Base-by-base conservation (phyloP, 2,329 filamentous ascomycete genomes). In the Verruconis gallopava region DNA sequence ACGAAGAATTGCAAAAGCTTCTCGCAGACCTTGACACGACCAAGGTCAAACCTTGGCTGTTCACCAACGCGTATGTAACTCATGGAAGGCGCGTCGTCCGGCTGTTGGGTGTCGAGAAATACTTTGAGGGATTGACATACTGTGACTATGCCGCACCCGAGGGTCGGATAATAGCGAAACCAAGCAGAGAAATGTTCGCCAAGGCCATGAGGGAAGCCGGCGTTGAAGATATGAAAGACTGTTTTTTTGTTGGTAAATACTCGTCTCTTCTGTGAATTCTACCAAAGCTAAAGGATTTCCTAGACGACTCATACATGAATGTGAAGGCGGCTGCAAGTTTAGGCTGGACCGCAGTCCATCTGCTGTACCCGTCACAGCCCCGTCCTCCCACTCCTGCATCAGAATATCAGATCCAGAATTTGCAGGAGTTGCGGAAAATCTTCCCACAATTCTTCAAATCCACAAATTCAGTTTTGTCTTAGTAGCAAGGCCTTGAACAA, bases 61-160 rank as follows among this genome's bases (percentile, higher is more conserved):
- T 98, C 53, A 98, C 93, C 2, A 98, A 98, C 55, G 91, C 93
- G 17, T 95, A 98, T 54, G 68, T 93, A 49, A 96, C 71, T 22
- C 91, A 98, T 55, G 91, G 77, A 21, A 79, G 75, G 54, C 68
- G 86, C 33, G 91, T 98, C 0, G 77, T 95, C 11, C 77, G 72
- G 46, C 66, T 98, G 15, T 68, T 98, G 2, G 79, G 74, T 2
- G 68, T 98, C 18, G 86, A 93, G 2, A 85, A 94, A 56, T 65
- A 89, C 19, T 98, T 98, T 55, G 89, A 96, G 48, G 91, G 91
- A 5, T 76, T 96, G 47, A 98, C 91, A 0, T 98, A 77, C 60
- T 98, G 93, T 57, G 85, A 98, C 61, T 98, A 98, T 61, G 95
- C 91, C 67, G 98, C 98, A 60, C 91, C 93, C 2, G 73, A 82